Evolutionary conservation across 768 basidiomycete genomes (phyloP).

Genomic region (Auriculariales sp.): DNA sequence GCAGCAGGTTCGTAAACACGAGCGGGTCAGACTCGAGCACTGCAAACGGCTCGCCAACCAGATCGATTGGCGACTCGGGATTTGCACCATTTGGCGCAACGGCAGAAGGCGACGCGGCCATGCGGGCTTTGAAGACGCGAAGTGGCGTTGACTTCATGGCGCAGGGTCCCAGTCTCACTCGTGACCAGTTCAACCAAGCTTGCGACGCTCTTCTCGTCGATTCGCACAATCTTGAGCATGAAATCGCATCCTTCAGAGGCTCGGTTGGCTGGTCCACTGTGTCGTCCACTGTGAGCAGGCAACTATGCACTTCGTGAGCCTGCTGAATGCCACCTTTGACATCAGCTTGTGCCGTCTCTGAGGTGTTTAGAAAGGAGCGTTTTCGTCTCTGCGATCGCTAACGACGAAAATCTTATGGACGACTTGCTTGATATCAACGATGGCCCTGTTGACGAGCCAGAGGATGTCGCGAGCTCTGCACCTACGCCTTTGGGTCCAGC

Average conservation of each 20-base stretch:
- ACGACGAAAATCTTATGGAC: constrained; percentile 5
- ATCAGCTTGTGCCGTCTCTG: not conserved
- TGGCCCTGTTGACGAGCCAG: constrained; percentile 7
- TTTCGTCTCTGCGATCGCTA: constrained; percentile 5
- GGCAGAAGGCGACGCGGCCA: too few relatives aligned
- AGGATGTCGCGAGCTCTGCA: constrained; percentile 25
- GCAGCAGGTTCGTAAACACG: constrained; percentile 44
- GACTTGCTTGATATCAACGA: not conserved
- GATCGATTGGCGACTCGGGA: constrained; percentile 18
- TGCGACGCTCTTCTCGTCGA: constrained; percentile 36
- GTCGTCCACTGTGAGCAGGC: constrained; percentile 40
- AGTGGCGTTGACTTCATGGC: too few relatives aligned
- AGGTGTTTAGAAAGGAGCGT: constrained; percentile 15
- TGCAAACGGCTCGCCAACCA: constrained; percentile 47
- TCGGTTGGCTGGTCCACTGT: constrained; percentile 41
- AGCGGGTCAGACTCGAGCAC: constrained; percentile 42
- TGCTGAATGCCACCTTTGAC: not conserved
- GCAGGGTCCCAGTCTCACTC: constrained; percentile 33
- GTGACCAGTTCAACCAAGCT: constrained; percentile 42
- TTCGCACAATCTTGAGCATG: not conserved
- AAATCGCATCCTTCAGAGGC: not conserved
- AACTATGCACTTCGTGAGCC: too few relatives aligned
- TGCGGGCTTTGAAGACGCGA: too few relatives aligned
- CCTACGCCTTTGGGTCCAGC: constrained; percentile 11
- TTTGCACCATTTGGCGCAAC: too few relatives aligned